A percentile compares a stretch with the other conserved stretches of the same genome.
These are phyloP conservation scores for Cladosporium sp. DNA, from an alignment of 2,329 filamentous ascomycete species.

Conservation along the genomic window DNA sequence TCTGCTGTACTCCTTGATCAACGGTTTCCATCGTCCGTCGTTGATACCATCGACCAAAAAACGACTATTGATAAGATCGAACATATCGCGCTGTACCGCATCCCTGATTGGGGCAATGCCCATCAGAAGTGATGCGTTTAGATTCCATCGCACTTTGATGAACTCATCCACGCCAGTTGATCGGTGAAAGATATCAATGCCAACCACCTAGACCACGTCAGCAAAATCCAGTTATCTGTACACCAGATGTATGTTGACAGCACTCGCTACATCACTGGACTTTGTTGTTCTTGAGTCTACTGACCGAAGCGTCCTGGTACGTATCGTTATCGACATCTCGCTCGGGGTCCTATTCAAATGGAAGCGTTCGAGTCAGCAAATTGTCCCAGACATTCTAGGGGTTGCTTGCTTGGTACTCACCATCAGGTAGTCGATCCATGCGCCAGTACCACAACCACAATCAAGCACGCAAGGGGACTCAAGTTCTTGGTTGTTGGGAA, in stretches of 20 bases:
- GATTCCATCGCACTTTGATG: not conserved
- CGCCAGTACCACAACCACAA: not conserved
- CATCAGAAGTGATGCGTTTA: not conserved
- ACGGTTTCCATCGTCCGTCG: not conserved
- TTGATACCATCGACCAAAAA: not conserved
- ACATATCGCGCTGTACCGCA: not conserved
- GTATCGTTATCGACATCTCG: not conserved
- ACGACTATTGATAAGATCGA: slow-evolving; percentile 8
- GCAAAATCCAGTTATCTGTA: not conserved
- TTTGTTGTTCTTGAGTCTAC: not conserved
- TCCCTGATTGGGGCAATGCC: not conserved
- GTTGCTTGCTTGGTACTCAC: too few species aligned
- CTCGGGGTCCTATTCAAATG: too few species aligned
- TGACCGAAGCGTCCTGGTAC: not conserved
- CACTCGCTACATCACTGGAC: too few species aligned
- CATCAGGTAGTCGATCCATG: not conserved
- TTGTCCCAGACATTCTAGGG: too few species aligned
- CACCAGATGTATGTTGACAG: too few species aligned
- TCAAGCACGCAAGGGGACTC: not conserved
- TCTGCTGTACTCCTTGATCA: not conserved
- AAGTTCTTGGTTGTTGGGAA: not conserved
- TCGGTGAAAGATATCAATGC: not conserved
- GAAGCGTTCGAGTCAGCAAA: too few species aligned
- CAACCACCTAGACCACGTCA: not conserved
- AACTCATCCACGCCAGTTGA: not conserved